Evolutionary conservation across 331 rosid genomes (phyloP).

Genomic region (Pyracantha coccinea): DNA sequence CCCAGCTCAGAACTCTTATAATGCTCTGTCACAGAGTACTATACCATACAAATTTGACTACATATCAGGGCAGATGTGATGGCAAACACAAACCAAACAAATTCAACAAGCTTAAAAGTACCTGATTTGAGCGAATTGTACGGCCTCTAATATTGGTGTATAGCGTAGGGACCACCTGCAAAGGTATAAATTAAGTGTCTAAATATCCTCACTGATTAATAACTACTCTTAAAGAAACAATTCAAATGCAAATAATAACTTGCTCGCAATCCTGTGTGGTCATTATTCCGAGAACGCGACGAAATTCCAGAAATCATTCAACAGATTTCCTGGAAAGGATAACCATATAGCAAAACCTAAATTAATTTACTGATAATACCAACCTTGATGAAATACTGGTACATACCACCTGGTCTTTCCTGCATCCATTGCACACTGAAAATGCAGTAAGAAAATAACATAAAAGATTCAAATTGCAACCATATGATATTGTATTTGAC

Average conservation of each 20-base stretch:
- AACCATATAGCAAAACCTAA: background rate
- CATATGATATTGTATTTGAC: background rate
- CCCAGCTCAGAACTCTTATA: conserved; percentile 62
- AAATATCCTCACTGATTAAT: background rate
- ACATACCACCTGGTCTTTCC: conserved; percentile 47
- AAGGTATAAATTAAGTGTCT: background rate
- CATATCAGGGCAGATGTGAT: conserved; percentile 14
- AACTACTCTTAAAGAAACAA: background rate
- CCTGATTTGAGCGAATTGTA: conserved; percentile 75
- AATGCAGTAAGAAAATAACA: conserved; percentile 3
- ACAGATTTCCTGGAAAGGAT: background rate
- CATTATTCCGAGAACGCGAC: background rate
- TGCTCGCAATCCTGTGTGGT: no score
- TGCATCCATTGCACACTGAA: conserved; percentile 76
- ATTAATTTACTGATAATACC: conserved; percentile 5
- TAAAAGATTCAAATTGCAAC: background rate
- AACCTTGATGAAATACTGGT: conserved; percentile 94
- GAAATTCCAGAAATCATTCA: background rate
- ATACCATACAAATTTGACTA: conserved; percentile 24
- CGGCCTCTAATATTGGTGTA: conserved; percentile 61
- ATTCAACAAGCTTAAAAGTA: conserved; percentile 25
- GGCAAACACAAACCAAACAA: background rate
- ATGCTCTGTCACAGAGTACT: conserved; percentile 96
- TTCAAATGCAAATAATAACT: no score
- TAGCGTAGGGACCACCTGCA: conserved; percentile 91